Evolutionary conservation across 2,329 filamentous ascomycete genomes (phyloP), one percentile per base, ranked within the genome.

Genomic region (Cercospora sp.): DNA sequence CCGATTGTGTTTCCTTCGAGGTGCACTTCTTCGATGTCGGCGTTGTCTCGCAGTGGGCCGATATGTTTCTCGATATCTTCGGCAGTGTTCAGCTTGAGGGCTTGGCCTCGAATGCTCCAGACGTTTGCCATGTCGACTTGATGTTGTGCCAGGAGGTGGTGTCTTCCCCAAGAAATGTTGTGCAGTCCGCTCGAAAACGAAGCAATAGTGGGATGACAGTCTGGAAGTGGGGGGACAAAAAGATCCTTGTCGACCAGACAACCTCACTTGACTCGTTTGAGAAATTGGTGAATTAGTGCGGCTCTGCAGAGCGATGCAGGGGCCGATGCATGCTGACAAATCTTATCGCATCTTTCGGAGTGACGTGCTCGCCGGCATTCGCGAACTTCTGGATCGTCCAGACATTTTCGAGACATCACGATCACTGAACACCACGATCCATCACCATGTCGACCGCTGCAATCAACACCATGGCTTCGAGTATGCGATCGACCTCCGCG

Each of bases 1-100:
- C 95, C 95, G 62, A 98, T 84, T 1, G 95, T 98, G 84, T 99
- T 99, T 70, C 94, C 95, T 65, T 92, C 85, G 58, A 99, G 86
- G 73, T 88, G 88, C 73, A 99, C 89, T 80, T 97, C 93, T 78
- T 96, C 93, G 66, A 96, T 86, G 76, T 93, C 87, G 65, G 87
- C 82, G 82, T 89, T 90, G 67, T 88, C 87, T 71, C 88, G 84
- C 69, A 99, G 88, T 60, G 87, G 86, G 74, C 90, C 87, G 77
- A 97, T 91, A 80, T 97, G 90, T 73, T 91, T 84, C 80, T 95
- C 91, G 69, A 98, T 87, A 80, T 98, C 93, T 72, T 88, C 90
- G 62, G 92, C 92, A 48, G 90, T 92, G 83, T 96, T 90, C 78
- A 99, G 91, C 85, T 97, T 97, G 75, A 98, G 87, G 77, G 91